phyloP scores from a whole-genome alignment of 163 green algal species.

The Chloroidium sp. region DNA sequence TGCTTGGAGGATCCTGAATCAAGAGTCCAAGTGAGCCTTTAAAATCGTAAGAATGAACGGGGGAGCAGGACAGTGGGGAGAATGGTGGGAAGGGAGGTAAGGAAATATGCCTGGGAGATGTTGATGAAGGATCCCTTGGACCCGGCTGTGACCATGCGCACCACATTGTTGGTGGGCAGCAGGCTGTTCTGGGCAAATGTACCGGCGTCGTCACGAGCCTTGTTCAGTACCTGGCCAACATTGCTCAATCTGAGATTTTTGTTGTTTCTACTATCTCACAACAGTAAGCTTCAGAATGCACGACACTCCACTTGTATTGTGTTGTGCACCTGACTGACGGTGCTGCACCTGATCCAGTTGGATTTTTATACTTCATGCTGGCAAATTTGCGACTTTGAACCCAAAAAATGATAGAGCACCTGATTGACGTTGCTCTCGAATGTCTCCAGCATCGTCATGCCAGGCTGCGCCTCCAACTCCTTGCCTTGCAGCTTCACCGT shows the following conservation, averaged over 20 bases:
- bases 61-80: background rate
- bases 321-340: too few species aligned
- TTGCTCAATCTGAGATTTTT: constrained; percentile 23
- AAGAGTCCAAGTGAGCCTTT: too few species aligned
- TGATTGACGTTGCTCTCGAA: constrained; percentile 93
- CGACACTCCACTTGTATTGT: too few species aligned
- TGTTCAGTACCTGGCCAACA: constrained; percentile 47
- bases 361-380: background rate
- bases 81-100: background rate
- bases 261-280: too few species aligned
- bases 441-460: constrained; percentile 85
- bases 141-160: constrained; percentile 93
- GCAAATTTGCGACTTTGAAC: background rate
- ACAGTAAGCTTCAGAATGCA: too few species aligned
- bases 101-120: constrained; percentile 74
- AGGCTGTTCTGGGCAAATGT: constrained; percentile 81
- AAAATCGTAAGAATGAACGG: too few species aligned
- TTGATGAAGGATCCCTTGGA: constrained; percentile 99
- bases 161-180: constrained; percentile 92
- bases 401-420: constrained; percentile 20
- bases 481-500: constrained; percentile 74
- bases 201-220: constrained; percentile 81
- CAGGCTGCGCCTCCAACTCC: constrained; percentile 73
- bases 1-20: too few species aligned
- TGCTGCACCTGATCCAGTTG: too few species aligned